Evolutionary conservation across 2,329 filamentous ascomycete genomes (phyloP), one percentile per base, ranked within the genome.

Genomic region (Xenoacremonium recifei): DNA sequence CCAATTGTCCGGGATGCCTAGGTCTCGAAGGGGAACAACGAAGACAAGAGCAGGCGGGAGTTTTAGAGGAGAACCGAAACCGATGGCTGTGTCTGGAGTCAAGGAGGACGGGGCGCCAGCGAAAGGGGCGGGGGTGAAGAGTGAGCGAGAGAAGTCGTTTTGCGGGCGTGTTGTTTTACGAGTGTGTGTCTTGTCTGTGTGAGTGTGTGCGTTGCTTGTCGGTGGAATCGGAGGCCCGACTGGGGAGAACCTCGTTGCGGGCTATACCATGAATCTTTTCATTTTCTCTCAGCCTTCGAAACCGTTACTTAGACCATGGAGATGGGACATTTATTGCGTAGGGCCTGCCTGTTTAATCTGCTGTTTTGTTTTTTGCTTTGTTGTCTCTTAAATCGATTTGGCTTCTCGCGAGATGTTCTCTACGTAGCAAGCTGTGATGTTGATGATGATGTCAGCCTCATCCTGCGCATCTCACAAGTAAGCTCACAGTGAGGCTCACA

Each of bases 251-350:
- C 47, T 34, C 41, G 53, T 46, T 43, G n/a, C 29, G 55, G 48
- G 61, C 64, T 70, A 70, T 67, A 69, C 70, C 63, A 71, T 72
- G 69, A 63, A 71, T 70, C 62, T 69, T 70, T 65, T 70, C 61
- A 56, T 68, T 70, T 70, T 69, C 61, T 63, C 61, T 63, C 54
- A 55, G 56, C 54, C 57, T 57, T 61, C 52, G 54, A 58, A 55
- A 60, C 51, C 53, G 57, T 58, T 59, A 59, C 48, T 62, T 64
- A 62, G 63, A 65, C 55, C 61, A 64, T 63, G 62, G 58, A 63
- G 60, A 63, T 59, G 59, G 56, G 53, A 57, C 49, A 58, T 57
- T 47, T 60, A 55, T 61, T 58, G 55, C 51, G 53, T 57, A 60
- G 56, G 55, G 55, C 54, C 54, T 59, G 51, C 55, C 51, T 55